Percentiles rank a stretch among this genome's conserved stretches.
Conservation (phyloP, 805 yeast species). For the Cyberlindnera nakhonratchasimensis region DNA sequence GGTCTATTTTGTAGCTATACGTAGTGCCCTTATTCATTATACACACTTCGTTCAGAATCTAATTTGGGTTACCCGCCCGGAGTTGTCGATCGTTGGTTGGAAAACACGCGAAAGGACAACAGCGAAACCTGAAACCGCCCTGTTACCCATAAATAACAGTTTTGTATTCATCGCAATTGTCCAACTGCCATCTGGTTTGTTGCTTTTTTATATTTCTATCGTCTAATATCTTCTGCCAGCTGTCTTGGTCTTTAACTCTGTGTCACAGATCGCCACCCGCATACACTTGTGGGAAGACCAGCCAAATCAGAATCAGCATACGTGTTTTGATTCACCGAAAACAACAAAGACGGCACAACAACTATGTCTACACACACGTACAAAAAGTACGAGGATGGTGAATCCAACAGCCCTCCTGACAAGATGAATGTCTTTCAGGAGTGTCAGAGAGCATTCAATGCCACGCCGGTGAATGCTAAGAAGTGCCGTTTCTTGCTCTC, state of each 20-base stretch:
- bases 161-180: neutral
- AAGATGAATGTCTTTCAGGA: slow-evolving; percentile 97
- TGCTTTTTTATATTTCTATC: neutral
- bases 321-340: slow-evolving; percentile 5
- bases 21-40: no score
- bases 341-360: neutral
- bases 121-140: slow-evolving; percentile 1
- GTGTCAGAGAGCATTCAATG: slow-evolving; percentile 88
- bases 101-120: slow-evolving; percentile 18
- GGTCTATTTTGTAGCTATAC: no score
- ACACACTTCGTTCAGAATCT: neutral
- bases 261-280: neutral
- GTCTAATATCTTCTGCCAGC: neutral
- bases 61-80: slow-evolving; percentile 6
- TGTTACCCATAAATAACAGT: no score
- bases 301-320: slow-evolving; percentile 1
- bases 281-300: neutral
- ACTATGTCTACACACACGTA: slow-evolving; percentile 78
- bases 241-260: neutral
- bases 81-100: neutral
- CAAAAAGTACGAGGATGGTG: slow-evolving; percentile 79
- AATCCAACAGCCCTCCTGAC: slow-evolving; percentile 70
- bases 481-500: slow-evolving; percentile 83
- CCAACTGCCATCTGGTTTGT: neutral
- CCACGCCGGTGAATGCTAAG: slow-evolving; percentile 82